Percentiles rank a stretch among this genome's conserved stretches.
Evolutionary conservation across 2,329 filamentous ascomycete species (phyloP).

Genomic region (Aspergillus fructus): DNA sequence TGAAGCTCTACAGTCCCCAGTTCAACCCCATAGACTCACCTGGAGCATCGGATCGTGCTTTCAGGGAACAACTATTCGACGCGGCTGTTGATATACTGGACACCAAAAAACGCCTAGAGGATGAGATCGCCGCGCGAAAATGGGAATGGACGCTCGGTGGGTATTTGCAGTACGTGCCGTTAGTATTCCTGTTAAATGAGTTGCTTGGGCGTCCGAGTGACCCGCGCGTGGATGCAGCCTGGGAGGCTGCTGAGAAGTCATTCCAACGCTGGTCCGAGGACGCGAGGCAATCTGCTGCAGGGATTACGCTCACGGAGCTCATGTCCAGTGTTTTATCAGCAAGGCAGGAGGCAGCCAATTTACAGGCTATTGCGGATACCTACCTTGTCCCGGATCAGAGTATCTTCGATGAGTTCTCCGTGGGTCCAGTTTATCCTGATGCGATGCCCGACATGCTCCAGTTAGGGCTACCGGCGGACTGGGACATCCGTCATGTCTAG

Average conservation of each 20-base stretch:
- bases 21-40: conserved; percentile 29
- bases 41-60: conserved; percentile 45
- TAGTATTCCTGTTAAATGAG: conserved; percentile 17
- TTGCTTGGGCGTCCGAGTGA: background rate
- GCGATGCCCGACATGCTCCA: background rate
- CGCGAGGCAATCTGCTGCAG: background rate
- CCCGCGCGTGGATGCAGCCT: background rate
- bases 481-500: background rate
- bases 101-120: conserved; percentile 14
- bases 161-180: conserved; percentile 19
- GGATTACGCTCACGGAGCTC: conserved; percentile 3
- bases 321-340: background rate
- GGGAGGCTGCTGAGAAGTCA: conserved; percentile 4
- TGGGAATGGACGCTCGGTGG: conserved; percentile 21
- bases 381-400: background rate
- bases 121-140: conserved; percentile 13
- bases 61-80: conserved; percentile 64
- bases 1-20: conserved; percentile 67
- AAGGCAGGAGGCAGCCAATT: background rate
- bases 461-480: background rate
- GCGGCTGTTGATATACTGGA: conserved; percentile 69
- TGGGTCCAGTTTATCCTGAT: background rate
- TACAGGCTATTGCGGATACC: background rate
- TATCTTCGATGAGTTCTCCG: background rate
- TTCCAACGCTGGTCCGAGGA: conserved; percentile 6